Evolutionary conservation across 805 yeast genomes (phyloP).

Genomic region (Priceomyces fermenticarens): DNA sequence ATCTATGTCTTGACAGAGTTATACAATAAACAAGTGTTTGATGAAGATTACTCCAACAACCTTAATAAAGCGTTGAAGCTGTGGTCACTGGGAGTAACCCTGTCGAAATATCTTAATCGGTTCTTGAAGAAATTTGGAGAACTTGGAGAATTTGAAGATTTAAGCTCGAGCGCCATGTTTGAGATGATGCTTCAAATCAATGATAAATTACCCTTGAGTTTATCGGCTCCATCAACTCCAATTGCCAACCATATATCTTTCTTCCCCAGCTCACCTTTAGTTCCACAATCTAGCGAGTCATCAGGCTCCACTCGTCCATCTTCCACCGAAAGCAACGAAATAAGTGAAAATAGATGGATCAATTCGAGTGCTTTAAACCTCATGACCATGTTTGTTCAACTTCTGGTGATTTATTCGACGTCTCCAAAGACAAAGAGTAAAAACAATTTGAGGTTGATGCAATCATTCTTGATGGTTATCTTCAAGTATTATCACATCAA

Average conservation of each 20-base stretch:
- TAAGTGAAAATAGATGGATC: constrained; percentile 2
- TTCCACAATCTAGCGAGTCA: neutral
- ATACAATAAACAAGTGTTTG: constrained; percentile 30
- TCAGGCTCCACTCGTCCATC: neutral
- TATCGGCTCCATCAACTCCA: constrained; percentile 45
- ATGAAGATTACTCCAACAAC: constrained; percentile 20
- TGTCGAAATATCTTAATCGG: constrained; percentile 18
- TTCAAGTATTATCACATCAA: constrained; percentile 40
- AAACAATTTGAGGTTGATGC: constrained; percentile 27
- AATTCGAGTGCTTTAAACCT: constrained; percentile 30
- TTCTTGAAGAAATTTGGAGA: constrained; percentile 19
- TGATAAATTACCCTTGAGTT: constrained; percentile 41
- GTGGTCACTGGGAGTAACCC: constrained; percentile 25
- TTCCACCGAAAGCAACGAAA: constrained; percentile 1
- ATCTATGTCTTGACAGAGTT: constrained; percentile 31
- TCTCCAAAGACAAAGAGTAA: constrained; percentile 29
- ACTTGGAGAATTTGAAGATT: constrained; percentile 30
- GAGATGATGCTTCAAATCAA: constrained; percentile 36
- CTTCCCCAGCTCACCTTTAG: constrained; percentile 1
- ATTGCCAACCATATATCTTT: constrained; percentile 11
- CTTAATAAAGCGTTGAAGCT: constrained; percentile 23
- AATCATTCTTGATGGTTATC: constrained; percentile 30
- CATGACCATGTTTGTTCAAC: constrained; percentile 30
- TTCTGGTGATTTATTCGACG: constrained; percentile 30
- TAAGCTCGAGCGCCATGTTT: constrained; percentile 28